phyloP scores from a whole-genome alignment of 2,329 filamentous ascomycete genomes.

The Huntiella bhutanensis region DNA sequence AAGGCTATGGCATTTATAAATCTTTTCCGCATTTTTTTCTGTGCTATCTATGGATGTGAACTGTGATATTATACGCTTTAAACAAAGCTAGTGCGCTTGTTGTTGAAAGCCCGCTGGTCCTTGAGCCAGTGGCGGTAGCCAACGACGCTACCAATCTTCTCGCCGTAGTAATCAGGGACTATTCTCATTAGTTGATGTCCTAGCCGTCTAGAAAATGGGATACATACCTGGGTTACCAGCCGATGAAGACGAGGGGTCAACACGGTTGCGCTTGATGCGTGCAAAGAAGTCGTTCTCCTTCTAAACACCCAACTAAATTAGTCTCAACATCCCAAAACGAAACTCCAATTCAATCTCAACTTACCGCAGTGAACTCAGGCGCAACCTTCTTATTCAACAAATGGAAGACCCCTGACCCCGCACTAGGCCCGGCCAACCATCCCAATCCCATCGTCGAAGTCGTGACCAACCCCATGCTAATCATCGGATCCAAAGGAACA shows the following conservation, averaged over 20 bases:
- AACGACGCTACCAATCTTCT: conserved; percentile 86
- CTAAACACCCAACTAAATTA: conserved; percentile 19
- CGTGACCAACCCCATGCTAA: conserved; percentile 66
- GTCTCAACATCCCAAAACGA: not conserved
- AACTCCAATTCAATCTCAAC: conserved; percentile 16
- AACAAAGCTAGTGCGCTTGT: conserved; percentile 55
- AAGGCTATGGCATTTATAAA: not conserved
- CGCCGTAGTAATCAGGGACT: conserved; percentile 94
- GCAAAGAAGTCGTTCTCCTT: conserved; percentile 93
- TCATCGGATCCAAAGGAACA: conserved; percentile 71
- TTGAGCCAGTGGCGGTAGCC: conserved; percentile 93
- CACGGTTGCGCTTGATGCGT: conserved; percentile 77
- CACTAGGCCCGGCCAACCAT: conserved; percentile 70
- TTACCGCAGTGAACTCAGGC: conserved; percentile 49
- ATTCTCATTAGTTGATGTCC: not conserved
- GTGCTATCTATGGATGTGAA: not conserved
- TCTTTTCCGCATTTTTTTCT: not conserved
- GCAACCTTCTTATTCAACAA: conserved; percentile 46
- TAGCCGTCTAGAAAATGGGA: not conserved
- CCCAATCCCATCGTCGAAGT: conserved; percentile 60
- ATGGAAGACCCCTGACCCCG: conserved; percentile 68
- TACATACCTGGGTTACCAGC: conserved; percentile 59
- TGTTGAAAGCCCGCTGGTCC: conserved; percentile 92
- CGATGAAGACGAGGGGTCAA: conserved; percentile 76
- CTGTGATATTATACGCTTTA: conserved; percentile 16